Percentiles rank a stretch among this genome's conserved stretches.
phyloP scores from a whole-genome alignment of 2,329 filamentous ascomycete species.

The Scytalidium lignicola region DNA sequence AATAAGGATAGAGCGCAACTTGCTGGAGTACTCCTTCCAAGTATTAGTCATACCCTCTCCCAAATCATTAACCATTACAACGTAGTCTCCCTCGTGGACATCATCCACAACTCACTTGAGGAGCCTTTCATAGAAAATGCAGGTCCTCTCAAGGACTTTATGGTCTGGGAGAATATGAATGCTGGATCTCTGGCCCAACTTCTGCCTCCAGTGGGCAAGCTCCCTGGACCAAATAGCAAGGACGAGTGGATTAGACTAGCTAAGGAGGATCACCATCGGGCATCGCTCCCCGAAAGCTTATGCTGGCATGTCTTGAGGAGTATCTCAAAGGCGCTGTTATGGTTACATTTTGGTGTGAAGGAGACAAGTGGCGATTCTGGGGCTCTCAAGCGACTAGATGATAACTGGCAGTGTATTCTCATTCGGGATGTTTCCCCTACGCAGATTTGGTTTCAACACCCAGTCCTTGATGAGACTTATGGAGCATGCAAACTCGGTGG shows the following conservation, averaged over 20 bases:
- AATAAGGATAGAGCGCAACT: slow-evolving; percentile 4
- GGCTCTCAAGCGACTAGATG: slow-evolving; percentile 24
- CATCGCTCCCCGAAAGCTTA: slow-evolving; percentile 42
- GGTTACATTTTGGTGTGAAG: slow-evolving; percentile 44
- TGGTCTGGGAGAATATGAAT: slow-evolving; percentile 49
- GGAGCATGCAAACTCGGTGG: slow-evolving; percentile 50
- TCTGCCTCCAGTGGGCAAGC: slow-evolving; percentile 21
- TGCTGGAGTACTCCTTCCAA: slow-evolving; percentile 17
- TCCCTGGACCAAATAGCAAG: slow-evolving; percentile 12
- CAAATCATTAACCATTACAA: slow-evolving; percentile 26
- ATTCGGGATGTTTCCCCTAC: slow-evolving; percentile 41
- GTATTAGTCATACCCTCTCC: slow-evolving; percentile 15
- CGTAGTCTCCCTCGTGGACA: slow-evolving; percentile 24
- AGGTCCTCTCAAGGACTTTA: slow-evolving; percentile 22
- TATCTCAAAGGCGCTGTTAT: slow-evolving; percentile 43
- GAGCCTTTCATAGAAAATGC: slow-evolving; percentile 5
- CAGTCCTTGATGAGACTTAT: slow-evolving; percentile 43
- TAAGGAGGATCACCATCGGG: slow-evolving; percentile 19
- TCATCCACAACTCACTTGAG: slow-evolving; percentile 13
- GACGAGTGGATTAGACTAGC: slow-evolving; percentile 17
- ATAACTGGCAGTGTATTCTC: slow-evolving; percentile 47
- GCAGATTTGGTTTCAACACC: slow-evolving; percentile 48
- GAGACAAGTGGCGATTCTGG: slow-evolving; percentile 16
- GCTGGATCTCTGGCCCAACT: slow-evolving; percentile 43
- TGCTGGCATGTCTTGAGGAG: slow-evolving; percentile 51